Percentiles rank a stretch among this genome's conserved stretches.
These are phyloP conservation scores for Fistulifera pelliculosa DNA, from an alignment of 108 stramenopile species.

Conservation along the genomic window DNA sequence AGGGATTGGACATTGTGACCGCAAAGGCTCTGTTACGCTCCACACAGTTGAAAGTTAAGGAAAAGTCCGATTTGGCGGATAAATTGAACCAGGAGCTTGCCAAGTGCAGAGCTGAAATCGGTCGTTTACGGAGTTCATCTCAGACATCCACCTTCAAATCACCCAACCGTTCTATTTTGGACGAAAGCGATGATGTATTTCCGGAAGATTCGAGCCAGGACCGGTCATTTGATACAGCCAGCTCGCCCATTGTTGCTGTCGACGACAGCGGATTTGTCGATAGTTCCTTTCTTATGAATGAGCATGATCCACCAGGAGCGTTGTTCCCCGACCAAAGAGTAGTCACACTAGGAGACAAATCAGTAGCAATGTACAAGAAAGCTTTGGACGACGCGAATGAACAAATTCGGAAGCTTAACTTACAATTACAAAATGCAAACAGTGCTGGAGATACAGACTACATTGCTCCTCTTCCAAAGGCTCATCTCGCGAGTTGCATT, in stretches of 20 bases:
- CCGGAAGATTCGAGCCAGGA: conserved; percentile 3
- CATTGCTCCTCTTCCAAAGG: too few relatives aligned
- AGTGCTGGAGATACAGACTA: not conserved
- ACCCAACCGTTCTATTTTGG: conserved; percentile 39
- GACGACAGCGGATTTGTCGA: conserved; percentile 18
- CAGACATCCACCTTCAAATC: conserved; percentile 24
- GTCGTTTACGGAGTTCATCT: conserved; percentile 39
- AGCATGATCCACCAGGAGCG: not conserved
- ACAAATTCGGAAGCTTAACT: conserved; percentile 31
- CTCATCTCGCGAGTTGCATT: too few relatives aligned
- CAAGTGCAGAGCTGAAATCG: conserved; percentile 70
- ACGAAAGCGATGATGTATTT: conserved; percentile 24
- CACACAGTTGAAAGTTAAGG: conserved; percentile 20
- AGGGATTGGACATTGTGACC: conserved; percentile 17
- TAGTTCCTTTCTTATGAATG: conserved; percentile 6
- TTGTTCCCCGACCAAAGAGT: too few relatives aligned
- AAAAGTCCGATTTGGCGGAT: conserved; percentile 24
- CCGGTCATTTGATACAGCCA: too few relatives aligned
- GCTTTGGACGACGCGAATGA: conserved; percentile 61
- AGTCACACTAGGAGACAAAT: too few relatives aligned
- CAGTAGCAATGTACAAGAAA: conserved; percentile 10
- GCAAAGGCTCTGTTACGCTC: conserved; percentile 36
- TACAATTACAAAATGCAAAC: conserved; percentile 13
- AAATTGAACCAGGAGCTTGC: conserved; percentile 59
- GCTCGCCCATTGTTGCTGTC: too few relatives aligned